Evolutionary conservation across 495 filamentous ascomycete genomes (phyloP), one percentile per base, ranked within the genome.

Genomic region (Aspergillus carlsbadensis): DNA sequence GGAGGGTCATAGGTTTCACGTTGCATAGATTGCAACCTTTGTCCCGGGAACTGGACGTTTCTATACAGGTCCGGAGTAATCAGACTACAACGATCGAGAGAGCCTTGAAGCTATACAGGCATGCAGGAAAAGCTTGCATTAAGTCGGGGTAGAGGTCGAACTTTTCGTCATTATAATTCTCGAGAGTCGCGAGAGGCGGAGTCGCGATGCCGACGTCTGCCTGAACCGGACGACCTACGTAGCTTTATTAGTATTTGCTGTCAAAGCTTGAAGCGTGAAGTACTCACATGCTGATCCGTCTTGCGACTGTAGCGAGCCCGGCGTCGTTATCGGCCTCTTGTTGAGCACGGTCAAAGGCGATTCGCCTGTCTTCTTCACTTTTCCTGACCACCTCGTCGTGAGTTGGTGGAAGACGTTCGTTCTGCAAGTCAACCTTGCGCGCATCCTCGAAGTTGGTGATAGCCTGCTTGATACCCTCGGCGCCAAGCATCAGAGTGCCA

Each of bases 401-500:
- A 61, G 80, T 91, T 5, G 94, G 94, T 35, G 94, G 94, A 58
- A 98, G 73, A 53, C 88, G 84, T 77, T 98, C 94, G 68, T 98
- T 98, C 74, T 97, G 92, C 57, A 97, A 65, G 78, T 98, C 94
- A 24, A 98, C 95, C 78, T 96, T 96, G 45, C 92, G 81, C n/a
- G 94, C 94, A 70, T 98, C 94, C 70, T 98, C 94, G 60, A 98
- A 98, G 62, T 83, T 94, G 70, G 81, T 90, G 59, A 98, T 98
- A n/a, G 94, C 94, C 65, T 97, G 91, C 78, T 98, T 98, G 76
- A 98, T 98, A 31, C 94, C 94, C 71, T 98, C 94, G 1, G 94
- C 92, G 45, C 94, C 94, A 22, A 98, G 84, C 93, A 98, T 98
- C 43, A 98, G 84, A 18, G 95, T 98, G 48, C 94, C 94, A 11